A percentile compares a stretch with the other conserved stretches of the same genome.
Evolutionary conservation across 495 filamentous ascomycete species (phyloP).

Genomic region (Xylaria scruposa): DNA sequence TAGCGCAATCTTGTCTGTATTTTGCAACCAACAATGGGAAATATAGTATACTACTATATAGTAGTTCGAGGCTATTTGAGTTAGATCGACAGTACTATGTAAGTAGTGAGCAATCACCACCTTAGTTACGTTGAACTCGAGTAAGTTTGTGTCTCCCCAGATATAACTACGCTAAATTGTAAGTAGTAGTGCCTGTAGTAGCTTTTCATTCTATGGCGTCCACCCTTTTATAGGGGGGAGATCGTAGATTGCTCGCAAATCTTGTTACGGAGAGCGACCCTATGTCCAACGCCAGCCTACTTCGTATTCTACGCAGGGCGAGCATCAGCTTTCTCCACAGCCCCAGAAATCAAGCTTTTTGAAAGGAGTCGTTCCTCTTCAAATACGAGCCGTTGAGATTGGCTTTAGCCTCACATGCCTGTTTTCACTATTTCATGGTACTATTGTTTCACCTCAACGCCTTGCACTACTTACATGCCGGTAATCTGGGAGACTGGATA

Average conservation of each 20-base stretch:
- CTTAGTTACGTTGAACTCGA: no score
- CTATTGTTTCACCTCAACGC: not conserved
- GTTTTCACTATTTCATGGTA: not conserved
- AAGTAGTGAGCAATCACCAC: no score
- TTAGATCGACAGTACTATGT: conserved; percentile 2
- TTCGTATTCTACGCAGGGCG: conserved; percentile 17
- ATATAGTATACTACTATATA: no score
- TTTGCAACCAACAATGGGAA: not conserved
- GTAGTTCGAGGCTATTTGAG: not conserved
- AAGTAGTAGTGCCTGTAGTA: no score
- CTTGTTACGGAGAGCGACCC: conserved; percentile 8
- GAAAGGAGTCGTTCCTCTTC: conserved; percentile 10
- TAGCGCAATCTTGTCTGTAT: not conserved
- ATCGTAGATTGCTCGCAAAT: conserved; percentile 4
- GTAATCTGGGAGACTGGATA: not conserved
- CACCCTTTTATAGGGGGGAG: not conserved
- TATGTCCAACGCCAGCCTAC: not conserved
- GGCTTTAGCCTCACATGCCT: not conserved
- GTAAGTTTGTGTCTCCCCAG: not conserved
- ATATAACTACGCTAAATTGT: no score
- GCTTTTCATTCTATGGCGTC: no score
- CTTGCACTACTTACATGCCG: not conserved
- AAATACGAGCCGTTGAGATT: conserved; percentile 10
- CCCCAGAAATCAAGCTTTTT: conserved; percentile 41
- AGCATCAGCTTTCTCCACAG: conserved; percentile 37